Conservation (phyloP, 306 rosid species). For the Fragaria ananassa region DNA sequence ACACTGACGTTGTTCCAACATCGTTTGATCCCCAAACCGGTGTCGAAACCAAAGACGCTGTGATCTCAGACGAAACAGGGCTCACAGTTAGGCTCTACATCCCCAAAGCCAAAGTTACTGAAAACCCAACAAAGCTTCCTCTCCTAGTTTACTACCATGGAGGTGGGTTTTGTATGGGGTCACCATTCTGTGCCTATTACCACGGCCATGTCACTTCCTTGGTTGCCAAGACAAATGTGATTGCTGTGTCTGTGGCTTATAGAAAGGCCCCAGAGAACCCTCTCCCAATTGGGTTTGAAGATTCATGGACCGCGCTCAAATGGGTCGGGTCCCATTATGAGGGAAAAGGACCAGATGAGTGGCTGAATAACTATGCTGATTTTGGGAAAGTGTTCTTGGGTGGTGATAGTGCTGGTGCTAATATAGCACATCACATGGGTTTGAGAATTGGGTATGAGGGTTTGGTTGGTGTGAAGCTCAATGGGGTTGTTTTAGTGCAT, state of each 20-base stretch:
- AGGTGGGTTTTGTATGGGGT: conserved; percentile 60
- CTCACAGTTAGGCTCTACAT: conserved; percentile 54
- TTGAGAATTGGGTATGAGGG: conserved; percentile 45
- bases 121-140: conserved; percentile 48
- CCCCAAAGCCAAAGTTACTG: conserved; percentile 28
- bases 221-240: conserved; percentile 31
- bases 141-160: conserved; percentile 65
- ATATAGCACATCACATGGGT: conserved; percentile 50
- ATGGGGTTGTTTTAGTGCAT: conserved; percentile 51
- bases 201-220: conserved; percentile 39
- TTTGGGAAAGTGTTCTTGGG: conserved; percentile 39
- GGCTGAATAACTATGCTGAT: conserved; percentile 53
- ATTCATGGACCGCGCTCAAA: conserved; percentile 53
- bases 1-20: conserved; percentile 40
- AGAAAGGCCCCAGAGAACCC: conserved; percentile 72
- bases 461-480: conserved; percentile 31
- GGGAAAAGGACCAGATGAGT: conserved; percentile 50
- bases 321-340: conserved; percentile 57
- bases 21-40: conserved; percentile 43
- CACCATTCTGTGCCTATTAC: conserved; percentile 53
- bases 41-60: conserved; percentile 63
- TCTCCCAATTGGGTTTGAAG: conserved; percentile 50
- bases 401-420: conserved; percentile 82
- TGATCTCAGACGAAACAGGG: conserved; percentile 45
- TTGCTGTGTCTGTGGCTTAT: conserved; percentile 66